Evolutionary conservation across 495 filamentous ascomycete genomes (phyloP).

Genomic region (Annulohypoxylon bovei): DNA sequence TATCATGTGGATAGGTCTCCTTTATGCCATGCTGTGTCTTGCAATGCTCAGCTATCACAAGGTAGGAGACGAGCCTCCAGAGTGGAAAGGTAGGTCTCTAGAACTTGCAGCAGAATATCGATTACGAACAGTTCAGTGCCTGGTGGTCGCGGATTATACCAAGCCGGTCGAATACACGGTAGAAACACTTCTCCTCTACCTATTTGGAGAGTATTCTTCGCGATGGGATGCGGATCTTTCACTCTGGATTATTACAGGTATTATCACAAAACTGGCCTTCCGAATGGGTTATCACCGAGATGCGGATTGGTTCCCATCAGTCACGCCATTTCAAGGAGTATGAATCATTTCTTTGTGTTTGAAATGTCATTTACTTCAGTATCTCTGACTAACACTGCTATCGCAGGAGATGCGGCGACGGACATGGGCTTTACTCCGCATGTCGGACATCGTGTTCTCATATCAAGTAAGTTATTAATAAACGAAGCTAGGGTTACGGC

Average conservation of each 20-base stretch:
- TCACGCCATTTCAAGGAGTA: slow-evolving; percentile 83
- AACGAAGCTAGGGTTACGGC: neutral
- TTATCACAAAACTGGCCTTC: slow-evolving; percentile 87
- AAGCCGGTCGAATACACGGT: slow-evolving; percentile 86
- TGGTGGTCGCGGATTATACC: slow-evolving; percentile 88
- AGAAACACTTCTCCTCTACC: slow-evolving; percentile 87
- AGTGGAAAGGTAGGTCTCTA: slow-evolving; percentile 76
- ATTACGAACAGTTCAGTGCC: slow-evolving; percentile 83
- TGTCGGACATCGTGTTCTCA: slow-evolving; percentile 86
- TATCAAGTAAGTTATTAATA: slow-evolving; percentile 65
- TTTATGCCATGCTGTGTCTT: slow-evolving; percentile 87
- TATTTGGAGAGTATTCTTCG: slow-evolving; percentile 81
- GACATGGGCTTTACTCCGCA: slow-evolving; percentile 86
- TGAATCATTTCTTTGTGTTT: slow-evolving; percentile 23
- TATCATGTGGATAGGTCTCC: slow-evolving; percentile 88
- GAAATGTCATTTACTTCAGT: neutral
- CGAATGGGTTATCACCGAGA: slow-evolving; percentile 97
- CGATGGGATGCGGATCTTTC: slow-evolving; percentile 83
- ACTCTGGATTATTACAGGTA: slow-evolving; percentile 81
- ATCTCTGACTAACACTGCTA: slow-evolving; percentile 11
- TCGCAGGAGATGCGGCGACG: slow-evolving; percentile 83
- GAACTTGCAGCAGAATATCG: slow-evolving; percentile 85
- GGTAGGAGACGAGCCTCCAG: slow-evolving; percentile 90
- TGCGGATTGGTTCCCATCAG: slow-evolving; percentile 80
- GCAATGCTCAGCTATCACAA: slow-evolving; percentile 91